Evolutionary conservation across 768 basidiomycete species (phyloP).

Genomic region (Chalciporus pseudorubinellus): DNA sequence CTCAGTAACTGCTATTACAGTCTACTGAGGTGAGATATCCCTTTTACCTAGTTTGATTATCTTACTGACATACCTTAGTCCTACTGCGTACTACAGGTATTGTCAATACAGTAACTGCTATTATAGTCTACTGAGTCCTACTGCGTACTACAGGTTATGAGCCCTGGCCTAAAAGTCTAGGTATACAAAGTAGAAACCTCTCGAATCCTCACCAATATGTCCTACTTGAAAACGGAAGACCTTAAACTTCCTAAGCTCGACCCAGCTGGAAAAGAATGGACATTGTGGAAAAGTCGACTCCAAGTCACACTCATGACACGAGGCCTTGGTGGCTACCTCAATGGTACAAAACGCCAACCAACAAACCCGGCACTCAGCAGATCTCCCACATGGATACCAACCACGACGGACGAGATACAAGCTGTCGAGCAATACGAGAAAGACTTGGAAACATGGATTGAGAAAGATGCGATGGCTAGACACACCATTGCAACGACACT

Average conservation of each 20-base stretch:
- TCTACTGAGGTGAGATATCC: too few relatives aligned
- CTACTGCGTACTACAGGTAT: too few relatives aligned
- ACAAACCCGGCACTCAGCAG: too few relatives aligned
- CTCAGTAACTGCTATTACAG: too few relatives aligned
- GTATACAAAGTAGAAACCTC: not conserved
- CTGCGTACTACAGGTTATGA: not conserved
- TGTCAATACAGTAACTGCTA: too few relatives aligned
- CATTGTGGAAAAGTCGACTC: too few relatives aligned
- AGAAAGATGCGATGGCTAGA: not conserved
- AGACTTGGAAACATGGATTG: not conserved
- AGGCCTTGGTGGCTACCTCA: too few relatives aligned
- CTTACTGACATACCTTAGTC: too few relatives aligned
- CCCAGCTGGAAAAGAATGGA: not conserved
- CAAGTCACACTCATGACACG: too few relatives aligned
- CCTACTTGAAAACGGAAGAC: not conserved
- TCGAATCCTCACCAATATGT: not conserved
- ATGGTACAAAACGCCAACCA: too few relatives aligned
- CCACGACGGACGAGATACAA: not conserved
- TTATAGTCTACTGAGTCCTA: too few relatives aligned
- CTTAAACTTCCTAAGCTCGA: not conserved
- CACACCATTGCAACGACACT: not conserved
- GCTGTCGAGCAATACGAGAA: not conserved
- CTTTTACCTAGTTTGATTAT: too few relatives aligned
- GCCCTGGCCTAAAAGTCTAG: not conserved
- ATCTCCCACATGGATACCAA: not conserved